phyloP scores from a whole-genome alignment of 1,284 basidiomycete genomes.

The Inonotus obliquus region DNA sequence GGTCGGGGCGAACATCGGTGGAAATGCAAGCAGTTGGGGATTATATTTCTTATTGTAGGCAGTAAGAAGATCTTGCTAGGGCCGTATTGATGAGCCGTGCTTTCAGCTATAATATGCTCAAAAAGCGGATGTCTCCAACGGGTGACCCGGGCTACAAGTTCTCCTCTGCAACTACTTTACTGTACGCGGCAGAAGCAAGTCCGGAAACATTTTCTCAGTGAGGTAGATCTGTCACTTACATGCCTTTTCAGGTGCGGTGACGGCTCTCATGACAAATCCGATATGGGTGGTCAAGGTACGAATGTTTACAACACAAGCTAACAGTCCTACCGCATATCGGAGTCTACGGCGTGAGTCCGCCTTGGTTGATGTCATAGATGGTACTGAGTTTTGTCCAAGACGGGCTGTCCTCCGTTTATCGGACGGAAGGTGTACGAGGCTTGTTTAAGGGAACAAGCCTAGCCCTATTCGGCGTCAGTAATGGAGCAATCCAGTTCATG shows the following conservation, averaged over 20 bases:
- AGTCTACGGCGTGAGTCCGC: slow-evolving; percentile 66
- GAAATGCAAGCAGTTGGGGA: slow-evolving; percentile 97
- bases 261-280: slow-evolving; percentile 94
- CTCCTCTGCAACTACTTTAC: slow-evolving; percentile 77
- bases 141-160: slow-evolving; percentile 54
- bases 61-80: not conserved
- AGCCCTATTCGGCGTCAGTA: slow-evolving; percentile 90
- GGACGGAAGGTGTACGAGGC: slow-evolving; percentile 74
- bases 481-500: slow-evolving; percentile 96
- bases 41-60: slow-evolving; percentile 96
- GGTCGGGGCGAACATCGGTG: slow-evolving; percentile 86
- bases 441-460: slow-evolving; percentile 87
- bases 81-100: not conserved
- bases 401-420: slow-evolving; percentile 67
- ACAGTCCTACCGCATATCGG: slow-evolving; percentile 69
- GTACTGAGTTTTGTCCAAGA: slow-evolving; percentile 41
- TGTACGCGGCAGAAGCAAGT: slow-evolving; percentile 96
- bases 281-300: slow-evolving; percentile 98
- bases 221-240: slow-evolving; percentile 19
- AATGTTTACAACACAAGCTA: slow-evolving; percentile 83
- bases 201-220: slow-evolving; percentile 37
- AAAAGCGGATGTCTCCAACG: slow-evolving; percentile 55
- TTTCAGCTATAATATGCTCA: slow-evolving; percentile 89
- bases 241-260: slow-evolving; percentile 70
- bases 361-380: slow-evolving; percentile 9